Evolutionary conservation across 2,329 filamentous ascomycete genomes (phyloP), one percentile per base, ranked within the genome.

Genomic region (Canariomyces notabilis): DNA sequence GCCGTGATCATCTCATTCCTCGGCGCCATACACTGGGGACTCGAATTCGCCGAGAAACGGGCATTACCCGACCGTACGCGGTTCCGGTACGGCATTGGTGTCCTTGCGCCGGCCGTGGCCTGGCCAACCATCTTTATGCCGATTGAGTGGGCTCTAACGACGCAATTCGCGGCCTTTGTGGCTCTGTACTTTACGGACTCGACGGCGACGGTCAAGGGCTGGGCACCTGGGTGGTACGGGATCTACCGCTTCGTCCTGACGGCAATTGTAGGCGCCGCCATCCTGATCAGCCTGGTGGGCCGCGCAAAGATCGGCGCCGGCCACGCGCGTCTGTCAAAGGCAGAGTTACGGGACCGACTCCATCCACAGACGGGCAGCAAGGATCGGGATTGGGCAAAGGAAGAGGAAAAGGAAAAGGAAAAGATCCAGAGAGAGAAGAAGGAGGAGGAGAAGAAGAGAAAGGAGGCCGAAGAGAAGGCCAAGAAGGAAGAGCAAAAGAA

Each of bases 1-100:
- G 91, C 90, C 38, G 81, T 94, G 48, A 93, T 95, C 59, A 86
- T 95, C 58, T 95, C 89, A 21, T 96, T 95, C 74, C 79, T 96
- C 1, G 91, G 91, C 36, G 90, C 90, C 26, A 83, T 95, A 59
- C 91, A 96, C 67, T 96, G 79, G 91, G 90, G 90, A 46, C 75
- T 95, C 15, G 89, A 95, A 67, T 94, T 84, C 65, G 86, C 86
- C 41, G 77, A 77, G 71, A 84, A 69, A 83, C 75, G 64, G 70
- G 83, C 66, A 67, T 79, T 61, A 59, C 58, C 37, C 0, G 58
- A 76, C 51, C 83, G 86, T 47, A 85, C 87, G 43, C 87, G 85
- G 58, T 81, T 80, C 58, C 85, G 90, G 52, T 96, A 95, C 64
- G 80, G 80, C n/a, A 80, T 89, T 55, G 90, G 90, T 57, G 80